Evolutionary conservation across 1,284 basidiomycete species (phyloP).

Genomic region (Sporisorium iseilematis-ciliati): DNA sequence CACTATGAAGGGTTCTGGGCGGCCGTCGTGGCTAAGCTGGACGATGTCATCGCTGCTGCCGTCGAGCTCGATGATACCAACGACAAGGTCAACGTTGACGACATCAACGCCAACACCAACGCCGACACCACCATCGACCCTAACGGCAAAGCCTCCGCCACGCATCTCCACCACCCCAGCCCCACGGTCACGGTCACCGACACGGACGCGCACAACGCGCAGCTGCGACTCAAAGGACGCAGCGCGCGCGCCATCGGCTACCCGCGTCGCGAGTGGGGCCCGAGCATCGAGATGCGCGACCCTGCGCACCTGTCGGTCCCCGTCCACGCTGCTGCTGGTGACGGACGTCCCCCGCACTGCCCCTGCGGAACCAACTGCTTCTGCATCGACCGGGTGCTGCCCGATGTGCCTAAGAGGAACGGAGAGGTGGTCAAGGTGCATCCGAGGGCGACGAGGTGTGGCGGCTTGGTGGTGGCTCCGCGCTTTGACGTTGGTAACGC

Average conservation of each 20-base stretch:
- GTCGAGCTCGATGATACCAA: not conserved
- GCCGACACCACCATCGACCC: too few relatives aligned
- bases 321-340: not conserved
- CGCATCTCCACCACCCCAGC: not conserved
- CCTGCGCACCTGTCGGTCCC: not conserved
- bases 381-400: not conserved
- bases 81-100: too few relatives aligned
- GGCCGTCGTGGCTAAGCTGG: too few relatives aligned
- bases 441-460: too few relatives aligned
- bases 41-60: not conserved
- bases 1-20: too few relatives aligned
- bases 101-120: not conserved
- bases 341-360: not conserved
- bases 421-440: too few relatives aligned
- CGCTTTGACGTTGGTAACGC: too few relatives aligned
- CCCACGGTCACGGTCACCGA: not conserved
- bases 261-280: not conserved
- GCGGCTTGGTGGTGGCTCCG: too few relatives aligned
- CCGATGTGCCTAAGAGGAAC: too few relatives aligned
- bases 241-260: not conserved
- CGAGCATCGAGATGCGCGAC: not conserved
- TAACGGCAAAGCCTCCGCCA: not conserved
- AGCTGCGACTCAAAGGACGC: not conserved
- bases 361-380: conserved; percentile 1
- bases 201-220: not conserved